Conservation (phyloP, 1,139 yeast genomes). For the Candida tetrigidarum region DNA sequence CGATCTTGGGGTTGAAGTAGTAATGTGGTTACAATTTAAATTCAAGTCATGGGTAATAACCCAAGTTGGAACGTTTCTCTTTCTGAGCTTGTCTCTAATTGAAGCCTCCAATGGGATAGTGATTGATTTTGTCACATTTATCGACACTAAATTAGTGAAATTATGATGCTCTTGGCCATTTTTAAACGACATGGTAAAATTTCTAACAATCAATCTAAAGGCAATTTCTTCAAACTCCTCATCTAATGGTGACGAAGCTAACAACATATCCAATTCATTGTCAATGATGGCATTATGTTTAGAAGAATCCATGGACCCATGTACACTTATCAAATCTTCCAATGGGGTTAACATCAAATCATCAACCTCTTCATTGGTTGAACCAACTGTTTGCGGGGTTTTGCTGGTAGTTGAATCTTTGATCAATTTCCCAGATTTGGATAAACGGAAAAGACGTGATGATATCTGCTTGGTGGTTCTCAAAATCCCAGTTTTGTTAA, state of each 20-base stretch:
- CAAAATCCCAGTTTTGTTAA: slow-evolving; percentile 39
- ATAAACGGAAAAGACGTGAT: slow-evolving; percentile 32
- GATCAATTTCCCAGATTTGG: slow-evolving; percentile 22
- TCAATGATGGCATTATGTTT: slow-evolving; percentile 28
- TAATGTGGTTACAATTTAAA: slow-evolving; percentile 12
- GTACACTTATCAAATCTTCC: slow-evolving; percentile 24
- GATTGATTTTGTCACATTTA: slow-evolving; percentile 7
- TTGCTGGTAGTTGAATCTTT: slow-evolving; percentile 15
- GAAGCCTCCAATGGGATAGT: slow-evolving; percentile 3
- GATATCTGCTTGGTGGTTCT: slow-evolving; percentile 48
- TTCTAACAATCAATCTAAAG: slow-evolving; percentile 16
- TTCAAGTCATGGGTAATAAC: slow-evolving; percentile 18
- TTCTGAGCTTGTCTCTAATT: slow-evolving; percentile 6
- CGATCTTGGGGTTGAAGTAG: slow-evolving; percentile 20
- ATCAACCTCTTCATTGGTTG: slow-evolving; percentile 24
- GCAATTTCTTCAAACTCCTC: slow-evolving; percentile 19
- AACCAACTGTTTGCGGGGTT: slow-evolving; percentile 17
- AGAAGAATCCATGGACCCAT: slow-evolving; percentile 19
- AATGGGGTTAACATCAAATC: slow-evolving; percentile 31
- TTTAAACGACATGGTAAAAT: slow-evolving; percentile 17
- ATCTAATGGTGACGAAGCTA: slow-evolving; percentile 29
- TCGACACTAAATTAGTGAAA: slow-evolving; percentile 8
- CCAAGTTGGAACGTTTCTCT: slow-evolving; percentile 17
- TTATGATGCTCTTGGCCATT: slow-evolving; percentile 7
- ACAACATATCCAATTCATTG: slow-evolving; percentile 29